Base-by-base conservation (phyloP, 257 asterid species). In the Solanum appendiculatum region DNA sequence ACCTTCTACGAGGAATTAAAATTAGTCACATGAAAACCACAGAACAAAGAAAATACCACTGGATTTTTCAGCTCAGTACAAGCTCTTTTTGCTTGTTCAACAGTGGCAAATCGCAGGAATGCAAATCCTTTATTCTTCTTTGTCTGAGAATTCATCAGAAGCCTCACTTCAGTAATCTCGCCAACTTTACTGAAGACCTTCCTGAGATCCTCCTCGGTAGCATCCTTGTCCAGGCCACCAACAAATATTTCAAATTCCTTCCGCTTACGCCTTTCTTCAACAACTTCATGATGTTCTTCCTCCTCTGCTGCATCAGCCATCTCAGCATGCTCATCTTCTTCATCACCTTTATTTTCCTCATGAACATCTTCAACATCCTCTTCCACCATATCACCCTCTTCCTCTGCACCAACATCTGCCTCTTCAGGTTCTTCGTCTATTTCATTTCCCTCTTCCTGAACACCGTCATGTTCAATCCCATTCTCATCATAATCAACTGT, bases 191-290 rank as follows among this genome's bases (percentile, higher is more conserved):
- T 80, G 89, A 97, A 97, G 85, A 97, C 98, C 89, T 97, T 91
- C 91, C 91, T 93, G 81, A 97, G 97, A 89, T 97, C 99, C 85
- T 91, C 93, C 92, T 97, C 99, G 13, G 98, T 93, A 66, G 99
- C 98, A 91, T 96, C 99, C 95, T 97, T 97, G 93, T 96, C 99
- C 91, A 97, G 91, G 51, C 99, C 99, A 66, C 99, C 99, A 58
- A 97, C 98, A 91, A 97, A 97, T 85, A 97, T 91, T 91, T 97
- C 99, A 89, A 96, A 95, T 88, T 97, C 99, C 90, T 97, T 97
- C 73, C 99, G 90, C 90, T 97, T 97, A 88, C 98, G 97, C 85
- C 99, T 94, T 92, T 97, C 99, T 81, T 92, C 92, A 89, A 94
- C 88, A 82, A 95, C 88, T 86, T 95, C 94, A 42, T 95, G 98